Evolutionary conservation across 2,329 filamentous ascomycete genomes (phyloP), one percentile per base, ranked within the genome.

Genomic region (Colletotrichum zoysiae): DNA sequence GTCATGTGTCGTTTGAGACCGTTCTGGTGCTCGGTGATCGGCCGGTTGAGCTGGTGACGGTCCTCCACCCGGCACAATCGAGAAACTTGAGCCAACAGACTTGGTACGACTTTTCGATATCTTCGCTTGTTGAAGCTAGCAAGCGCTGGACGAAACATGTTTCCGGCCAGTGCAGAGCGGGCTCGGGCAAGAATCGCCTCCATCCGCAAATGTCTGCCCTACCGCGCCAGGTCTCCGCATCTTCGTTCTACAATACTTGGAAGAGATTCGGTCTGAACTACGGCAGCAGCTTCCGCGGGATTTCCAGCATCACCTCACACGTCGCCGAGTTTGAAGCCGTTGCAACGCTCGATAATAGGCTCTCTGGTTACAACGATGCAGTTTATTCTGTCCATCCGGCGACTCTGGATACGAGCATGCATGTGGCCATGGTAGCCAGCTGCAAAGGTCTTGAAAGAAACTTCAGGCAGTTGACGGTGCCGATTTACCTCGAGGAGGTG

Each of bases 331-430:
- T 48, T 7, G 60, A 11, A 5, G 70, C 70, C 5, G 20, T 23
- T n/a, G 70, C 70, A n/a, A 65, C 55, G 23, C 44, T 72, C 8
- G n/a, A 56, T 30, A 11, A 42, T 3, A 20, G n/a, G 2, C 40
- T 56, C 5, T 50, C 60, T 8, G 20, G 9, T 0, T 46, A 59
- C 18, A 44, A 20, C 8, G 26, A 50, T 5, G 9, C 56, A 14
- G 42, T 56, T 0, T 67, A 83, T 57, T 74, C 78, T 20, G 74
- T 84, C 23, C 84, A 85, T 62, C 83, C 84, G 0, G 77, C 77
- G 4, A 79, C 78, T 58, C 77, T 84, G 26, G 83, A 84, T 65
- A 73, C 76, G 14, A 77, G 75, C 58, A 61, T 82, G 26, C 81
- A 82, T 57, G 73, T 80, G 2, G 70, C 77, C 26, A 76, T 78